Evolutionary conservation across 495 filamentous ascomycete genomes (phyloP).

Genomic region (Talaromyces proteolyticus): DNA sequence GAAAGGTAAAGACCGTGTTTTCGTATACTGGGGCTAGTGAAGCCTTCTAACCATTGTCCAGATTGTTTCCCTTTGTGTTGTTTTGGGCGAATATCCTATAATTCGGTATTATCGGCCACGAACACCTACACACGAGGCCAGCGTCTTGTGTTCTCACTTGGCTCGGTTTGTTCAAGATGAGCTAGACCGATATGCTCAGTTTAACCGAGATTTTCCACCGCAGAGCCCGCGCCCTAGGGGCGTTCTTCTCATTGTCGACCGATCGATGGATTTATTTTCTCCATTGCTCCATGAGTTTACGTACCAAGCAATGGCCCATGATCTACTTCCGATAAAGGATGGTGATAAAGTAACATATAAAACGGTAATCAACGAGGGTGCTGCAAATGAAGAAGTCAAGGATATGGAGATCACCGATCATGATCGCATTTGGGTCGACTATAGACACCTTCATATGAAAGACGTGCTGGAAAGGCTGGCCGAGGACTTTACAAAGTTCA

Average conservation of each 20-base stretch:
- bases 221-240: slow-evolving; percentile 74
- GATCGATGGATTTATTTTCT: slow-evolving; percentile 84
- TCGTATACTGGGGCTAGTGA: neutral
- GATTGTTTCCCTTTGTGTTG: slow-evolving; percentile 79
- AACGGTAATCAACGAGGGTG: slow-evolving; percentile 67
- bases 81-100: slow-evolving; percentile 80
- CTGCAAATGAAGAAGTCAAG: slow-evolving; percentile 62
- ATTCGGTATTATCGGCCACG: slow-evolving; percentile 83
- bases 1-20: slow-evolving; percentile 59
- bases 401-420: slow-evolving; percentile 86
- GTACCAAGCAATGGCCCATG: slow-evolving; percentile 96
- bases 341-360: slow-evolving; percentile 82
- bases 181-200: slow-evolving; percentile 78
- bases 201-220: slow-evolving; percentile 77
- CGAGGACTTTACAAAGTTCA: slow-evolving; percentile 85
- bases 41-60: slow-evolving; percentile 32
- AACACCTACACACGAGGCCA: slow-evolving; percentile 74
- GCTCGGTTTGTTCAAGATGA: slow-evolving; percentile 91
- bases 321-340: slow-evolving; percentile 82
- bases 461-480: slow-evolving; percentile 93
- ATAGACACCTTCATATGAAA: slow-evolving; percentile 94
- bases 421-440: slow-evolving; percentile 89
- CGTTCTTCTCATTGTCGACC: slow-evolving; percentile 79
- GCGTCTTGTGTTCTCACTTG: slow-evolving; percentile 77
- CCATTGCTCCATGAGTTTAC: slow-evolving; percentile 94